Percentiles rank a stretch among this genome's conserved stretches.
phyloP scores from a whole-genome alignment of 495 filamentous ascomycete genomes.

The Penicillium ucsense region DNA sequence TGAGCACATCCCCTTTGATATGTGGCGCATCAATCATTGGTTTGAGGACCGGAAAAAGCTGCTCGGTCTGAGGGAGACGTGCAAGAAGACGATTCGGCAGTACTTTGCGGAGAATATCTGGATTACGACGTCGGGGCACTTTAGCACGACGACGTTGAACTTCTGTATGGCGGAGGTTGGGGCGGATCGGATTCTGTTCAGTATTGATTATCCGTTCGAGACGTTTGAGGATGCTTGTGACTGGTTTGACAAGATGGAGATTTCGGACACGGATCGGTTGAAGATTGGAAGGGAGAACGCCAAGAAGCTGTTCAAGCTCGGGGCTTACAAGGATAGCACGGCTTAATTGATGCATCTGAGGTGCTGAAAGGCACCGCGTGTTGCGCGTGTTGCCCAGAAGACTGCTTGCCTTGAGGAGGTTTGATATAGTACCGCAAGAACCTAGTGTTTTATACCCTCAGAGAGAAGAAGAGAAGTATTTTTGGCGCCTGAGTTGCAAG shows the following conservation, averaged over 20 bases:
- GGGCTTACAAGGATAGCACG: conserved; percentile 30
- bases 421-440: neutral
- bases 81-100: conserved; percentile 42
- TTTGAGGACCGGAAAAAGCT: conserved; percentile 38
- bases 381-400: too few species aligned
- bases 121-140: conserved; percentile 56
- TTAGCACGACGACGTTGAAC: conserved; percentile 44
- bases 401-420: too few species aligned
- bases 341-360: conserved; percentile 9
- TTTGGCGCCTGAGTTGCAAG: too few species aligned
- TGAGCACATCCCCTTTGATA: conserved; percentile 54
- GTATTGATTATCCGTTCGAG: conserved; percentile 45
- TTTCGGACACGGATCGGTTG: conserved; percentile 33
- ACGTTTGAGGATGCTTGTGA: conserved; percentile 42
- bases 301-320: conserved; percentile 42
- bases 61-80: conserved; percentile 34
- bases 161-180: conserved; percentile 38
- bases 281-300: conserved; percentile 46
- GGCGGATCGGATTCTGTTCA: conserved; percentile 37
- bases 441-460: neutral
- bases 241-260: conserved; percentile 44
- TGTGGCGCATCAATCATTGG: conserved; percentile 55
- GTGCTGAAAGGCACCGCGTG: too few species aligned
- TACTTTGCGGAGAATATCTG: conserved; percentile 54
- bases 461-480: neutral